These are phyloP conservation scores for Coemansia sp. DNA, from an alignment of 192 early-diverging fungal genomes.

Conservation along the genomic window DNA sequence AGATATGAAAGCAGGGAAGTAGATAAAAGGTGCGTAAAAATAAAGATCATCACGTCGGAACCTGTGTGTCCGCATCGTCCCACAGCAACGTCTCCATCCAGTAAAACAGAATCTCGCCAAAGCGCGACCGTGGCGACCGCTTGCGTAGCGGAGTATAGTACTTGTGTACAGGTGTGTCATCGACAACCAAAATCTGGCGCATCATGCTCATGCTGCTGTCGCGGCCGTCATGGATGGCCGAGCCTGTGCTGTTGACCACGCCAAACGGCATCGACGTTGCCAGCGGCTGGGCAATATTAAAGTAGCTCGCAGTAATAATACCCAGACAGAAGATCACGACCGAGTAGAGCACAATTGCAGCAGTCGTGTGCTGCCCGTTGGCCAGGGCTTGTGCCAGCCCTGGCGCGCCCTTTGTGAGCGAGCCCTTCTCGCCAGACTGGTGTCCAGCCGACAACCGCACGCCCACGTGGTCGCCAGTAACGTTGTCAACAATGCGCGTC, in stretches of 20 bases:
- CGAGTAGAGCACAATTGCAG: constrained; percentile 48
- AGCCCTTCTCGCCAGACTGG: constrained; percentile 11
- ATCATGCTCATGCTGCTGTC: constrained; percentile 38
- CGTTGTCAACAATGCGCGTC: constrained; percentile 50
- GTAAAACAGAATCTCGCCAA: constrained; percentile 56
- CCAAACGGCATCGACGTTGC: constrained; percentile 26
- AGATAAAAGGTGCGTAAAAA: too few relatives aligned
- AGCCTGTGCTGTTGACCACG: constrained; percentile 31
- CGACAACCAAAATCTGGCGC: constrained; percentile 53
- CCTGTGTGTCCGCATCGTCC: constrained; percentile 42
- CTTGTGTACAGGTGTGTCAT: constrained; percentile 43
- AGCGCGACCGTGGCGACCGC: constrained; percentile 43
- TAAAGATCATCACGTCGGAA: constrained; percentile 39
- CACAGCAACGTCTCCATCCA: constrained; percentile 59
- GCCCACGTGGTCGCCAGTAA: constrained; percentile 35
- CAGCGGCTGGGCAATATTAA: constrained; percentile 45
- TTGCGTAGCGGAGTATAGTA: constrained; percentile 49
- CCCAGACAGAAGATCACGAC: constrained; percentile 54
- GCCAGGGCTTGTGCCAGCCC: constrained; percentile 33
- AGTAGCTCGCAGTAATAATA: constrained; percentile 51
- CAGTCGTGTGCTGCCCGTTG: constrained; percentile 45
- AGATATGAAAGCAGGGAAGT: neutral
- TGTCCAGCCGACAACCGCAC: constrained; percentile 3
- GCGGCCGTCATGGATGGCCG: constrained; percentile 8
- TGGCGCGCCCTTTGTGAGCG: constrained; percentile 6